A percentile compares a stretch with the other conserved stretches of the same genome.
Evolutionary conservation across 2,329 filamentous ascomycete genomes (phyloP).

Genomic region (Colletotrichum endophyticum): DNA sequence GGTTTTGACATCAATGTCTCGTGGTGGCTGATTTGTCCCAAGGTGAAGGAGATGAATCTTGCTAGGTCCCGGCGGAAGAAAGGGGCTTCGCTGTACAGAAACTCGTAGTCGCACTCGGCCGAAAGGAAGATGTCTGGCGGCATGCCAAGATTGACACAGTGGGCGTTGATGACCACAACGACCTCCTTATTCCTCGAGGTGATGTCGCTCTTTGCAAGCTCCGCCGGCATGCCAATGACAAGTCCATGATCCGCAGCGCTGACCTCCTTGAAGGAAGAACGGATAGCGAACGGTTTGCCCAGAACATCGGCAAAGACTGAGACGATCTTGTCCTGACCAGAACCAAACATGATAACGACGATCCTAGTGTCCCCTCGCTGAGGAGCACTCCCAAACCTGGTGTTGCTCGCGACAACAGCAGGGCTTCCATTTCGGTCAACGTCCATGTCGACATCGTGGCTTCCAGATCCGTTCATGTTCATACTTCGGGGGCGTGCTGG

Average conservation of each 20-base stretch:
- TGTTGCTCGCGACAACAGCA: slow-evolving; percentile 37
- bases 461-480: slow-evolving; percentile 28
- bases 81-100: slow-evolving; percentile 76
- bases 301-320: slow-evolving; percentile 79
- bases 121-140: slow-evolving; percentile 71
- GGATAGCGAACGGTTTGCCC: slow-evolving; percentile 72
- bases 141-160: slow-evolving; percentile 75
- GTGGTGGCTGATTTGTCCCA: slow-evolving; percentile 81
- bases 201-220: slow-evolving; percentile 62
- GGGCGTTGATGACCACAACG: slow-evolving; percentile 75
- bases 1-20: slow-evolving; percentile 78
- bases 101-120: slow-evolving; percentile 80
- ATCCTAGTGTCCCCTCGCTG: slow-evolving; percentile 61
- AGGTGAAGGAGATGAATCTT: slow-evolving; percentile 78
- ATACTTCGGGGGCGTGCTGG: slow-evolving; percentile 30
- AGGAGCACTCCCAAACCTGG: slow-evolving; percentile 49
- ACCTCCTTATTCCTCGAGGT: slow-evolving; percentile 60
- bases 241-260: slow-evolving; percentile 60
- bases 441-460: slow-evolving; percentile 32
- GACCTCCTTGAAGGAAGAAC: slow-evolving; percentile 59
- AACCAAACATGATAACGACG: slow-evolving; percentile 72
- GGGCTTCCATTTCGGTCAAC: slow-evolving; percentile 39
- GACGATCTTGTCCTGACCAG: slow-evolving; percentile 76
- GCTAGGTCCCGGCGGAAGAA: slow-evolving; percentile 79
- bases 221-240: slow-evolving; percentile 70